These are phyloP conservation scores for Taiwanofungus camphoratus DNA, from an alignment of 1,284 basidiomycete genomes.

Conservation along the genomic window DNA sequence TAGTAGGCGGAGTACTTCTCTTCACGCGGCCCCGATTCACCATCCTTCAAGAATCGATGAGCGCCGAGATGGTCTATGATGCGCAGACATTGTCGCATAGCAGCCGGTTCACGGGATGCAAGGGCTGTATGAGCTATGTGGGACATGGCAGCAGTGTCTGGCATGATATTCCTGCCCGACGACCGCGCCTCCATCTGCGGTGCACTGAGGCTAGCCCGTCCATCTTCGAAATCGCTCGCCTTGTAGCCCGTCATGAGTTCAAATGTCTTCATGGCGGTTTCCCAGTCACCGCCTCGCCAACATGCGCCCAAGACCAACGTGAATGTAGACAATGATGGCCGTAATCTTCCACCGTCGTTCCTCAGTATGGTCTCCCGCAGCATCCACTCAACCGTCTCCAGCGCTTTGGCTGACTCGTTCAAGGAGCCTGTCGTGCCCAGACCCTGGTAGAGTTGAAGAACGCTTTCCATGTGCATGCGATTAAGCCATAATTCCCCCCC, in stretches of 20 bases:
- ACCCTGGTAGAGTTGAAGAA: constrained; percentile 45
- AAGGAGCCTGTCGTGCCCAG: constrained; percentile 33
- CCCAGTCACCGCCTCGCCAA: constrained; percentile 58
- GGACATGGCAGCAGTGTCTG: constrained; percentile 44
- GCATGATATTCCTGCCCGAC: constrained; percentile 35
- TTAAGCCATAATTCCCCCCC: constrained; percentile 37
- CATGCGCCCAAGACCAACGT: constrained; percentile 52
- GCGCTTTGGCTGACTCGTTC: constrained; percentile 34
- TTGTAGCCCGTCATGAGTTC: constrained; percentile 64
- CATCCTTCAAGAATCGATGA: constrained; percentile 9
- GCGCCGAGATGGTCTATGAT: constrained; percentile 43
- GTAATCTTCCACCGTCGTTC: constrained; percentile 32
- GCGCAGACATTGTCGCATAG: constrained; percentile 53
- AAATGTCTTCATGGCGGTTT: constrained; percentile 45
- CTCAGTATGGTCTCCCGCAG: constrained; percentile 39
- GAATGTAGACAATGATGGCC: constrained; percentile 45
- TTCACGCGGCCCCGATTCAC: neutral
- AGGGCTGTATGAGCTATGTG: constrained; percentile 49
- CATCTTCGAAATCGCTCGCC: constrained; percentile 43
- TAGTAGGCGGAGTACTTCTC: constrained; percentile 15
- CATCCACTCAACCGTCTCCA: constrained; percentile 61
- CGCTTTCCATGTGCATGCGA: constrained; percentile 49
- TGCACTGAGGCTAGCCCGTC: constrained; percentile 21
- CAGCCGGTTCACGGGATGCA: constrained; percentile 38
- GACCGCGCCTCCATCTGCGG: constrained; percentile 9